Evolutionary conservation across 2,329 filamentous ascomycete genomes (phyloP), one percentile per base, ranked within the genome.

Genomic region (Cryphonectria radicalis): DNA sequence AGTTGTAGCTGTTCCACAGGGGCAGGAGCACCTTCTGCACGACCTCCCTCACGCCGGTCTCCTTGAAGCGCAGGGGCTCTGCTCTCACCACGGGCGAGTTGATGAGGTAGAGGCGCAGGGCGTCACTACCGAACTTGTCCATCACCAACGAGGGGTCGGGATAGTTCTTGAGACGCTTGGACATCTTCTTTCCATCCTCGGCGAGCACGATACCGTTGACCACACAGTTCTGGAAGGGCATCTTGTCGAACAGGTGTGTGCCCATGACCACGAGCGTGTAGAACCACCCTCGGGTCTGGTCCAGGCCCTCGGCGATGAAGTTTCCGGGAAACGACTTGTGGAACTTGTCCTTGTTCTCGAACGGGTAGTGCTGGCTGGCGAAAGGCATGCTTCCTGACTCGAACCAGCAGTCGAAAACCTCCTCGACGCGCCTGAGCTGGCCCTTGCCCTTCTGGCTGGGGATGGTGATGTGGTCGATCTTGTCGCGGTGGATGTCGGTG

Each of bases 101-200:
- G 83, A 98, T 98, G 78, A 98, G 87, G 79, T 98, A 98, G n/a
- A 98, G 86, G 69, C 95, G 91, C 66, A 98, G 88, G 42, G 95
- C 94, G 82, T 98, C 95, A 1, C 94, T 95, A 28, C 95, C 95
- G 79, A 97, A 97, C 78, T 92, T 92, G 71, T 92, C 84, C 87
- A 98, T 96, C 75, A 98, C 89, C 67, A 94, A 84, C 70, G 85
- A 85, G 14, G 95, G 95, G 77, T 97, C 94, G 0, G 95, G 95
- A 81, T 97, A 98, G 82, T 98, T 98, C 84, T 98, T 97, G 71
- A 97, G 86, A 68, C 95, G 90, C 83, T 98, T 98, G 8, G 94
- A 97, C 95, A 98, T 98, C 86, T 98, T 98, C 86, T 97, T 98
- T 70, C 95, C 95, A 78, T 97, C 94, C 79, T 97, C 94, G 0